Evolutionary conservation across 2,329 filamentous ascomycete genomes (phyloP).

Genomic region (Coleophoma crateriformis): DNA sequence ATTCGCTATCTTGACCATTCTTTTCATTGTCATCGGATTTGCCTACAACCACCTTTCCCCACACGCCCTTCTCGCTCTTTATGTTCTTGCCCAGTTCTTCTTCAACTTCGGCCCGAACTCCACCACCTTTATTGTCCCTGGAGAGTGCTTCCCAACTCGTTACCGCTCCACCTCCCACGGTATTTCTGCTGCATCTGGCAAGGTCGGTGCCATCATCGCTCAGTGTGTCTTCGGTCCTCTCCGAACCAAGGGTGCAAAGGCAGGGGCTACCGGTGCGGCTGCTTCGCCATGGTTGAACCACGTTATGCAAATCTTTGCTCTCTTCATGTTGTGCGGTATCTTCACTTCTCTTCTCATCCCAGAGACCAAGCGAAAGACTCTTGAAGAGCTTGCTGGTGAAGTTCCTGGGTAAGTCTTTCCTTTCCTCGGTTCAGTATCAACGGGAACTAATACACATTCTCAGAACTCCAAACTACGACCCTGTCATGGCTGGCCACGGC

Average conservation of each 20-base stretch:
- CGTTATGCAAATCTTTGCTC: constrained; percentile 71
- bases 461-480: not conserved
- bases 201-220: constrained; percentile 24
- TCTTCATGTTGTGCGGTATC: constrained; percentile 73
- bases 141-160: constrained; percentile 26
- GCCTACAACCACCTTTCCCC: constrained; percentile 40
- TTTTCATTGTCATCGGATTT: constrained; percentile 42
- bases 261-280: not conserved
- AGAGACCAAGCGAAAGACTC: constrained; percentile 69
- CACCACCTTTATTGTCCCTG: constrained; percentile 27
- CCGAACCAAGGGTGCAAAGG: constrained; percentile 30
- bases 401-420: not conserved
- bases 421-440: not conserved
- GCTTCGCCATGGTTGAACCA: constrained; percentile 57
- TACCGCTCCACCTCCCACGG: constrained; percentile 24
- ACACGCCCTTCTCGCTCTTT: constrained; percentile 48
- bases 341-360: constrained; percentile 67
- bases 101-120: constrained; percentile 49
- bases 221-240: constrained; percentile 50
- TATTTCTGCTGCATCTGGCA: constrained; percentile 25
- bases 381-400: constrained; percentile 67
- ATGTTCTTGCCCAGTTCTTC: constrained; percentile 58
- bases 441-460: not conserved
- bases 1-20: constrained; percentile 51
- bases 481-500: not conserved